Conservation (phyloP, 2,329 filamentous ascomycete genomes). For the Cladophialophora carrionii region DNA sequence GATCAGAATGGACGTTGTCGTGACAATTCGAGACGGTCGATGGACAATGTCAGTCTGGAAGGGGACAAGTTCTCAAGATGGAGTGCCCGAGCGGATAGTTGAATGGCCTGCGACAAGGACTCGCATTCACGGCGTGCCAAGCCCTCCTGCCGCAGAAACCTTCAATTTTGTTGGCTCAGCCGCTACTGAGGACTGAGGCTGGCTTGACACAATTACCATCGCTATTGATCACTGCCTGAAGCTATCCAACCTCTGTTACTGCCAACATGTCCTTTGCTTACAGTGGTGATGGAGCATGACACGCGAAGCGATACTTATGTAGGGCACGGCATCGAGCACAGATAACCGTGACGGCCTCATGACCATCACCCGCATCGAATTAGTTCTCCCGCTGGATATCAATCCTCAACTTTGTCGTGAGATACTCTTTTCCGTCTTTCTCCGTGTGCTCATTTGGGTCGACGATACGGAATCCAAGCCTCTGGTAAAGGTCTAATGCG, state of each 20-base stretch:
- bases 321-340: neutral
- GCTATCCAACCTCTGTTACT: neutral
- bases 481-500: constrained; percentile 31
- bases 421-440: constrained; percentile 28
- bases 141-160: constrained; percentile 5
- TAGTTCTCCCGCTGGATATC: constrained; percentile 14
- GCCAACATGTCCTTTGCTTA: neutral
- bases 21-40: constrained; percentile 25
- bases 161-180: constrained; percentile 2
- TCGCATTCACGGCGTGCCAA: constrained; percentile 8
- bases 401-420: constrained; percentile 17
- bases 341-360: neutral
- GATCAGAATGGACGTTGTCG: constrained; percentile 24
- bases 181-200: neutral
- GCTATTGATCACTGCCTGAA: neutral
- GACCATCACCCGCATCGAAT: neutral
- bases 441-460: constrained; percentile 23
- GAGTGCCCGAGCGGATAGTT: constrained; percentile 12
- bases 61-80: constrained; percentile 30
- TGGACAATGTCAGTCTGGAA: constrained; percentile 21
- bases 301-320: neutral
- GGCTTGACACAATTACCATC: no score
- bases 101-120: constrained; percentile 8
- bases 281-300: neutral
- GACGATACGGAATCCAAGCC: constrained; percentile 30